Evolutionary conservation across 2,329 filamentous ascomycete species (phyloP).

Genomic region (Penicillium janthinellum): DNA sequence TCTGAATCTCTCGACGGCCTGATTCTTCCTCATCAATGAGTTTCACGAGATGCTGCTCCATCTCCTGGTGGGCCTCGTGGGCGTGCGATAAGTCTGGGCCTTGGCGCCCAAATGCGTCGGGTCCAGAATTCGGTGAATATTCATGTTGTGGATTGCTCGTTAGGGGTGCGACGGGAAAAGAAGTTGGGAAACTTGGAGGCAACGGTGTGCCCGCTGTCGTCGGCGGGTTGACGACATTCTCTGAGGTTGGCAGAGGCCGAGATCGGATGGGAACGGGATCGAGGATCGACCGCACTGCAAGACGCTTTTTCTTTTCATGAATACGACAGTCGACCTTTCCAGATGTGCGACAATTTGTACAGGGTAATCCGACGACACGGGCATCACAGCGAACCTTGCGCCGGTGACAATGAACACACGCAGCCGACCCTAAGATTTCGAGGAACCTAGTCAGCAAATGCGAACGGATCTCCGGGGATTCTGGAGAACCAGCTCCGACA

Average conservation of each 20-base stretch:
- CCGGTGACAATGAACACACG: conserved; percentile 54
- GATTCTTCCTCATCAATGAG: conserved; percentile 54
- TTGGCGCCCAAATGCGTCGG: conserved; percentile 29
- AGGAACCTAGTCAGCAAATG: conserved; percentile 16
- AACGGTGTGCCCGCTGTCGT: conserved; percentile 22
- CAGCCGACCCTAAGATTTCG: conserved; percentile 40
- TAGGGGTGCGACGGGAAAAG: conserved; percentile 25
- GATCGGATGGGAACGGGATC: conserved; percentile 52
- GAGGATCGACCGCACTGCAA: conserved; percentile 44
- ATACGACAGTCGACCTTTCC: conserved; percentile 48
- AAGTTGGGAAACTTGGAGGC: conserved; percentile 31
- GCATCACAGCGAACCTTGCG: conserved; percentile 57
- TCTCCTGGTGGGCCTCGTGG: conserved; percentile 44
- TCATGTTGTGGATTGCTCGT: conserved; percentile 23
- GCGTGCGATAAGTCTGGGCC: conserved; percentile 36
- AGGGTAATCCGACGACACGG: conserved; percentile 50
- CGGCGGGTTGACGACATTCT: conserved; percentile 25
- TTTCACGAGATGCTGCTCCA: conserved; percentile 53
- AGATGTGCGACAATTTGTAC: conserved; percentile 52
- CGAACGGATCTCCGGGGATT: background rate
- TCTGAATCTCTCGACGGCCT: conserved; percentile 50
- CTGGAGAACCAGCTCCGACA: background rate
- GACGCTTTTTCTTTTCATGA: conserved; percentile 55
- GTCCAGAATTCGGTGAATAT: conserved; percentile 19
- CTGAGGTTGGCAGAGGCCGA: conserved; percentile 37